Conservation (phyloP, 1,284 basidiomycete species). For the Boletus semigastroideus region DNA sequence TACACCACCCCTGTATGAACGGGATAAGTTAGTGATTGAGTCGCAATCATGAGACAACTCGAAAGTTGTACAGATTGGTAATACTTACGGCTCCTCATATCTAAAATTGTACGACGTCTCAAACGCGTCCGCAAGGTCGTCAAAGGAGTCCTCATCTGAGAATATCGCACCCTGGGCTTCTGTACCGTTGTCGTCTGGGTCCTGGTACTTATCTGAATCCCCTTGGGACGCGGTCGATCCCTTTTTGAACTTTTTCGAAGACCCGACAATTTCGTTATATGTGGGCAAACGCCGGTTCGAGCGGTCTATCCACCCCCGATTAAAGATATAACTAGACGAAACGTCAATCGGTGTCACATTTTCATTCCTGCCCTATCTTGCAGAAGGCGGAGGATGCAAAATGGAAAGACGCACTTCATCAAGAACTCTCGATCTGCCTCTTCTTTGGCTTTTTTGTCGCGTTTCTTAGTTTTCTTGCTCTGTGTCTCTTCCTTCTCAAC, state of each 20-base stretch:
- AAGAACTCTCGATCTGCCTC: conserved; percentile 84
- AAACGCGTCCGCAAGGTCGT: conserved; percentile 70
- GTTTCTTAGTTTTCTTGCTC: conserved; percentile 34
- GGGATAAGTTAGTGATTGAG: neutral
- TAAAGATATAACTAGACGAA: conserved; percentile 79
- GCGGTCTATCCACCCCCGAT: conserved; percentile 93
- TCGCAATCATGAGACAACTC: neutral
- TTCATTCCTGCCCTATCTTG: neutral
- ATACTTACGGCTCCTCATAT: conserved; percentile 85
- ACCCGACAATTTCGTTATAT: conserved; percentile 71
- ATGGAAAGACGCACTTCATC: conserved; percentile 62
- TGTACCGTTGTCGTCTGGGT: conserved; percentile 30
- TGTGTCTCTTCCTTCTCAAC: conserved; percentile 35
- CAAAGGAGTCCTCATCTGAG: conserved; percentile 59
- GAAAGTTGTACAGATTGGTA: neutral
- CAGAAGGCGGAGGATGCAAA: neutral
- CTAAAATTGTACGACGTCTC: conserved; percentile 92
- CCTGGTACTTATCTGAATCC: conserved; percentile 15
- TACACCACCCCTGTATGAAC: conserved; percentile 57
- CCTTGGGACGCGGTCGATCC: conserved; percentile 34
- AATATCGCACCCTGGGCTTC: conserved; percentile 33
- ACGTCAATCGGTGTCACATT: conserved; percentile 3
- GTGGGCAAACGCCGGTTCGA: conserved; percentile 73
- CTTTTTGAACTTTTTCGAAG: conserved; percentile 27
- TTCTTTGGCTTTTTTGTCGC: conserved; percentile 45